Conservation (phyloP, 495 filamentous ascomycete genomes). For the Penicillium odoratum region DNA sequence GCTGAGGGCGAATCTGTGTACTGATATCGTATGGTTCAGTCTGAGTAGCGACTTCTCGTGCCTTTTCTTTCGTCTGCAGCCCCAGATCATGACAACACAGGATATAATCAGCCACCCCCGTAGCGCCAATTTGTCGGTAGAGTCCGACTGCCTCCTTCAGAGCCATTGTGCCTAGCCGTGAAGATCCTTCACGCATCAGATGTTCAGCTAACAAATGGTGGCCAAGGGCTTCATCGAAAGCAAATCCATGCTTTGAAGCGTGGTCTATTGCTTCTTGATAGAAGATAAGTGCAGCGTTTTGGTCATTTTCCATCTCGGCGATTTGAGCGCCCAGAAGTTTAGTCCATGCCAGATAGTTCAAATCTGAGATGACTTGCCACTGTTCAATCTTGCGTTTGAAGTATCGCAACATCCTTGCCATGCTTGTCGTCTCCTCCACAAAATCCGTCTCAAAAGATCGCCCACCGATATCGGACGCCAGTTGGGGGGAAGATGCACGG, state of each 20-base stretch:
- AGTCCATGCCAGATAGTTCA: slow-evolving; percentile 65
- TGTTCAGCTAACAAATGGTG: slow-evolving; percentile 69
- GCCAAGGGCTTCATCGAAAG: slow-evolving; percentile 76
- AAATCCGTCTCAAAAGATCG: slow-evolving; percentile 30
- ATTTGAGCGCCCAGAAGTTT: slow-evolving; percentile 69
- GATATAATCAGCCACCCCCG: slow-evolving; percentile 5
- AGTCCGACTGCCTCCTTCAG: slow-evolving; percentile 6
- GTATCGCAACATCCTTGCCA: slow-evolving; percentile 50
- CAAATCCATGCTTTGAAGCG: slow-evolving; percentile 51
- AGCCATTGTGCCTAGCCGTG: background rate
- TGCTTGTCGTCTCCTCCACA: slow-evolving; percentile 41
- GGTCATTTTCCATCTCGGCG: slow-evolving; percentile 58
- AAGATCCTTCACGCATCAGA: slow-evolving; percentile 50
- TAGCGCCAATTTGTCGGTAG: slow-evolving; percentile 7
- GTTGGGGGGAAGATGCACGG: background rate
- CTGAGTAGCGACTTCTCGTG: background rate
- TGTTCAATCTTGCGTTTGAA: slow-evolving; percentile 63
- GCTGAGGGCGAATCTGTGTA: background rate
- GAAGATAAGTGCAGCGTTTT: slow-evolving; percentile 55
- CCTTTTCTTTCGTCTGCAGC: background rate
- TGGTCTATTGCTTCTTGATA: slow-evolving; percentile 78
- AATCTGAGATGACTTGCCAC: slow-evolving; percentile 62
- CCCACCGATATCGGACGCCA: slow-evolving; percentile 50
- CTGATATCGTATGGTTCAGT: background rate
- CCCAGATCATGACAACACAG: background rate